phyloP scores from a whole-genome alignment of 2,329 filamentous ascomycete species.

The Dryadomyces quercivorus region DNA sequence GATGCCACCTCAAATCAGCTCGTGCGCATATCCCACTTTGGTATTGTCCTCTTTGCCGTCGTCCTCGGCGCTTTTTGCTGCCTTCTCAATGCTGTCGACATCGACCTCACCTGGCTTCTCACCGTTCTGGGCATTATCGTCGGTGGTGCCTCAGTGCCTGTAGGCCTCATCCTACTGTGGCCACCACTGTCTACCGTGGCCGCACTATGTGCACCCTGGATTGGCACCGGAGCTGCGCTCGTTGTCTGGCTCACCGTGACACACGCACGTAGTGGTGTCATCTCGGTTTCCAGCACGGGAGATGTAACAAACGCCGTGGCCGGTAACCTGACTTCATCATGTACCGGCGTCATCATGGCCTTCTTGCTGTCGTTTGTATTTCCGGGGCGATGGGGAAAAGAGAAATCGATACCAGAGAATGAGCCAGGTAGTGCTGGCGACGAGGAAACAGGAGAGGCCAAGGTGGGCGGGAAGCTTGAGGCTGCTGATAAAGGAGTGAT shows the following conservation, averaged over 20 bases:
- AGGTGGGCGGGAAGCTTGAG: not conserved
- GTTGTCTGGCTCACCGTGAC: slow-evolving; percentile 26
- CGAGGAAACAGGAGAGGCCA: slow-evolving; percentile 4
- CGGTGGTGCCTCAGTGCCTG: slow-evolving; percentile 23
- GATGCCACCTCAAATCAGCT: slow-evolving; percentile 12
- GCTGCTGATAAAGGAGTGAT: not conserved
- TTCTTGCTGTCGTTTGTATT: slow-evolving; percentile 14
- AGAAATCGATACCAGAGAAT: slow-evolving; percentile 6
- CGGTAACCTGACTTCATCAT: slow-evolving; percentile 18
- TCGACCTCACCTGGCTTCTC: slow-evolving; percentile 26
- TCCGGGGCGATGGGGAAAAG: slow-evolving; percentile 17
- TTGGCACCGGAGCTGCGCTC: slow-evolving; percentile 20
- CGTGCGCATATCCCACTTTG: slow-evolving; percentile 20
- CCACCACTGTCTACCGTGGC: slow-evolving; percentile 23
- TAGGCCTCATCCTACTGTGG: slow-evolving; percentile 25
- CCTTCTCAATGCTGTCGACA: slow-evolving; percentile 22
- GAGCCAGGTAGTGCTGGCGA: not conserved
- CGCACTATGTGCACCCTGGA: slow-evolving; percentile 21
- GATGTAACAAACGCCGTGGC: slow-evolving; percentile 25
- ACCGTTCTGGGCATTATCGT: slow-evolving; percentile 26
- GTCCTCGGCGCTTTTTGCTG: slow-evolving; percentile 21
- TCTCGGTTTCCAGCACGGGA: slow-evolving; percentile 23
- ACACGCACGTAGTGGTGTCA: slow-evolving; percentile 18
- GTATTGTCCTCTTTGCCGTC: slow-evolving; percentile 21
- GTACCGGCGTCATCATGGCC: slow-evolving; percentile 19